These are phyloP conservation scores for Rutstroemia sydowiana DNA, from an alignment of 2,329 filamentous ascomycete genomes.

Conservation along the genomic window DNA sequence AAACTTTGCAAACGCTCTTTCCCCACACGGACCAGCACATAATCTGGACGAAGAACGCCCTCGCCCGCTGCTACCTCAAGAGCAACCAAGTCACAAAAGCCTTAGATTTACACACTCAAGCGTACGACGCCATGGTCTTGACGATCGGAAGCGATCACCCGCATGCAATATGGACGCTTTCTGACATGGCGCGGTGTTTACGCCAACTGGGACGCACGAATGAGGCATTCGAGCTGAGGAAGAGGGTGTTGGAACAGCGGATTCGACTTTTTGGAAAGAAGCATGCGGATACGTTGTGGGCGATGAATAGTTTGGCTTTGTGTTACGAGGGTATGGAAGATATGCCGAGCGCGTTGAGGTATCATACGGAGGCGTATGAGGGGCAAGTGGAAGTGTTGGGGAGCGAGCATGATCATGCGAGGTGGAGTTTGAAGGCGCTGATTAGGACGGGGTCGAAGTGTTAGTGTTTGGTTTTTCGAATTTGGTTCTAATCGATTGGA, in stretches of 20 bases:
- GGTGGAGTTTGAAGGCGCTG: constrained; percentile 5
- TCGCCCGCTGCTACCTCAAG: constrained; percentile 5
- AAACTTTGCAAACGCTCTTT: neutral
- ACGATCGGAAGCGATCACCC: neutral
- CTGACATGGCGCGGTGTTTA: constrained; percentile 1
- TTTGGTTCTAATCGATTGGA: neutral
- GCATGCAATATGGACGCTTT: constrained; percentile 4
- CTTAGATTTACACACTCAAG: neutral
- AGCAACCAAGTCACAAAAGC: neutral
- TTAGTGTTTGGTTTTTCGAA: neutral
- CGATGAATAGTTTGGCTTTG: constrained; percentile 3
- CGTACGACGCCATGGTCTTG: neutral
- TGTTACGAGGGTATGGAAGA: neutral
- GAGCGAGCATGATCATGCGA: neutral
- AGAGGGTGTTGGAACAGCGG: neutral
- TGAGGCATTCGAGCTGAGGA: neutral
- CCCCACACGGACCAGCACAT: constrained; percentile 5
- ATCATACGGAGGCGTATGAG: neutral
- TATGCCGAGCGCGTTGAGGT: neutral
- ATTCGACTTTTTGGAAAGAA: neutral
- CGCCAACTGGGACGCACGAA: neutral
- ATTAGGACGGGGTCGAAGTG: neutral
- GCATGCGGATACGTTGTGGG: constrained; percentile 8
- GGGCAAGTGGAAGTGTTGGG: neutral
- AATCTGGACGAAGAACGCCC: constrained; percentile 7